phyloP scores from a whole-genome alignment of 768 basidiomycete species.

The Boletus subcaerulescens region DNA sequence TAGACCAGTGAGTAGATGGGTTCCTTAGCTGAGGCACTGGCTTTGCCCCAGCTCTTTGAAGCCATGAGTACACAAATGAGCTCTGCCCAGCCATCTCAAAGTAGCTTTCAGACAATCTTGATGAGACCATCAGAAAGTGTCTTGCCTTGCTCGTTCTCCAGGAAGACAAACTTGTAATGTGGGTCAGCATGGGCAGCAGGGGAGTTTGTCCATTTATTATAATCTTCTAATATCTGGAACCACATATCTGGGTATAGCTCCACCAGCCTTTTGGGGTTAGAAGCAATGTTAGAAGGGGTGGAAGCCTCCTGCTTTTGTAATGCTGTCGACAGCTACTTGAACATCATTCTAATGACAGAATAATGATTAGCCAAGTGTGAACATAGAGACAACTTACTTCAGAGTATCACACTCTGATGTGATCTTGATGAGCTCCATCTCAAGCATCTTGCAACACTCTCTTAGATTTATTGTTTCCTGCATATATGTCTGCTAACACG shows the following conservation, averaged over 20 bases:
- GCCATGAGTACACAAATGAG: not conserved
- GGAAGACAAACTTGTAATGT: not conserved
- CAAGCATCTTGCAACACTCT: no score
- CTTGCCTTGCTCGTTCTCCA: not conserved
- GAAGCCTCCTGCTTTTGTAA: no score
- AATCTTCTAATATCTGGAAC: not conserved
- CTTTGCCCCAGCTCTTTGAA: constrained; percentile 8
- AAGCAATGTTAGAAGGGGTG: no score
- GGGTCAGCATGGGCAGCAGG: not conserved
- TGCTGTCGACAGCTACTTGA: no score
- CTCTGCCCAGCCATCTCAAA: not conserved
- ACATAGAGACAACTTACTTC: no score
- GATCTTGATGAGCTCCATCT: no score
- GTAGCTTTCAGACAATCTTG: not conserved
- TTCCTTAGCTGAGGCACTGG: not conserved
- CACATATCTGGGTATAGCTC: not conserved
- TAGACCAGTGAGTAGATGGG: not conserved
- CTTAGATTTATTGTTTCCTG: no score
- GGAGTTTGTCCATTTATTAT: not conserved
- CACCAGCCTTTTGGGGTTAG: no score
- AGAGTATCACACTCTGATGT: no score
- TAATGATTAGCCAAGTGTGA: no score
- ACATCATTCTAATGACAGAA: no score
- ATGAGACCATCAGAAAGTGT: not conserved
- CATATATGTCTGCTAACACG: no score